These are phyloP conservation scores for Lentinus brumalis DNA, from an alignment of 768 basidiomycete species.

Conservation along the genomic window DNA sequence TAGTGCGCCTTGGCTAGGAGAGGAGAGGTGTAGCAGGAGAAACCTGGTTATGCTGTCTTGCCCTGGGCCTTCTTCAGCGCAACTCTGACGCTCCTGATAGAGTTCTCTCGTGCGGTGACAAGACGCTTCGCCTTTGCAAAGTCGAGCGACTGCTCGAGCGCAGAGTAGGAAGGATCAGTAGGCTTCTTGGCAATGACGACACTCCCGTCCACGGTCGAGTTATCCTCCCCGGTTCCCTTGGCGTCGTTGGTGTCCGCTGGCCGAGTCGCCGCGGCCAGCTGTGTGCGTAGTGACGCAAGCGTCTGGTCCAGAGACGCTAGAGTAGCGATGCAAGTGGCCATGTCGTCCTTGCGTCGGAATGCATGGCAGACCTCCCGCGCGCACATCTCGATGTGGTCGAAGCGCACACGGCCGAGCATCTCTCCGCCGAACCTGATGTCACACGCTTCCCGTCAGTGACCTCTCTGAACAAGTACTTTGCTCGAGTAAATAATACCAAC, in stretches of 20 bases:
- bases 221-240: neutral
- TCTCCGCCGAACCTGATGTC: constrained; percentile 74
- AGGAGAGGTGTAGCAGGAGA: too few species aligned
- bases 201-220: neutral
- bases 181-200: constrained; percentile 5
- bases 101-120: constrained; percentile 67
- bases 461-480: neutral
- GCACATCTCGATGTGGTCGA: constrained; percentile 78
- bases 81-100: constrained; percentile 61
- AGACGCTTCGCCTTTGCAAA: constrained; percentile 66
- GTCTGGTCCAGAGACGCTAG: constrained; percentile 63
- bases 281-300: constrained; percentile 54
- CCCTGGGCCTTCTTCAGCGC: constrained; percentile 44
- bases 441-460: neutral
- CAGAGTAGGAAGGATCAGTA: constrained; percentile 46
- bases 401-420: constrained; percentile 72
- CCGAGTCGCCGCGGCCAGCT: constrained; percentile 37
- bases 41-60: neutral
- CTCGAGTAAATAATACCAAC: constrained; percentile 53
- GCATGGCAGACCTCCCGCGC: constrained; percentile 69
- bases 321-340: constrained; percentile 60
- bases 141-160: constrained; percentile 45
- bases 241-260: neutral
- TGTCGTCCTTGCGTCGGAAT: constrained; percentile 69
- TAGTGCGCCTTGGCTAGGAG: too few species aligned